These are phyloP conservation scores for Trichoderma gracile DNA, from an alignment of 2,329 filamentous ascomycete genomes.

Conservation along the genomic window DNA sequence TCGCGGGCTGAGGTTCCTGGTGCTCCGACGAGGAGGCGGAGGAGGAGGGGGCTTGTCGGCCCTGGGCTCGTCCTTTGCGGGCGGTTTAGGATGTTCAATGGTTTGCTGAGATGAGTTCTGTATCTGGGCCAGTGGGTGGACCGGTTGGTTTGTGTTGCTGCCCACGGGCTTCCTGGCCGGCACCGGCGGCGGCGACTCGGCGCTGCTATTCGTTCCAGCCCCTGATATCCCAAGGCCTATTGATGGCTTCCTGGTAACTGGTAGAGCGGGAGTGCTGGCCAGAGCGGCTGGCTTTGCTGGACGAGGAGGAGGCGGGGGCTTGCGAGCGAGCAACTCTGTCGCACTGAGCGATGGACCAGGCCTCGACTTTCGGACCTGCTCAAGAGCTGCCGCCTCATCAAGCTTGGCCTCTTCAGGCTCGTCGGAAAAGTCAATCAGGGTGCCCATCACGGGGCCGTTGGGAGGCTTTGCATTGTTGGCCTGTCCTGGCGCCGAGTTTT, in stretches of 20 bases:
- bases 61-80: neutral
- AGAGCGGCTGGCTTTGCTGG: constrained; percentile 60
- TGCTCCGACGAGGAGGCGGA: constrained; percentile 44
- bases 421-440: constrained; percentile 62
- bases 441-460: constrained; percentile 51
- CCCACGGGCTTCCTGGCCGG: constrained; percentile 39
- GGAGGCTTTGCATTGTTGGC: constrained; percentile 30
- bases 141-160: constrained; percentile 29
- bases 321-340: constrained; percentile 36
- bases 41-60: constrained; percentile 36
- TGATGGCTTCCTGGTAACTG: constrained; percentile 31
- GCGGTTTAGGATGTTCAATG: constrained; percentile 22
- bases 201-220: constrained; percentile 6
- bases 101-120: constrained; percentile 44
- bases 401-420: constrained; percentile 46
- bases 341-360: constrained; percentile 32
- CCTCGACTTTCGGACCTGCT: constrained; percentile 34
- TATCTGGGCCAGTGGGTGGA: constrained; percentile 46
- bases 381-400: constrained; percentile 39
- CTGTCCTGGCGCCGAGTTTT: constrained; percentile 31
- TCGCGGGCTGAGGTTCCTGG: constrained; percentile 38
- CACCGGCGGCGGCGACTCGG: constrained; percentile 40
- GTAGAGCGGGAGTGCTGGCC: constrained; percentile 46
- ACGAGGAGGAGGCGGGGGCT: constrained; percentile 52
- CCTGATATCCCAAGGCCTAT: constrained; percentile 21